Base-by-base conservation (phyloP, 805 yeast genomes). In the Soucietia sequanensis region DNA sequence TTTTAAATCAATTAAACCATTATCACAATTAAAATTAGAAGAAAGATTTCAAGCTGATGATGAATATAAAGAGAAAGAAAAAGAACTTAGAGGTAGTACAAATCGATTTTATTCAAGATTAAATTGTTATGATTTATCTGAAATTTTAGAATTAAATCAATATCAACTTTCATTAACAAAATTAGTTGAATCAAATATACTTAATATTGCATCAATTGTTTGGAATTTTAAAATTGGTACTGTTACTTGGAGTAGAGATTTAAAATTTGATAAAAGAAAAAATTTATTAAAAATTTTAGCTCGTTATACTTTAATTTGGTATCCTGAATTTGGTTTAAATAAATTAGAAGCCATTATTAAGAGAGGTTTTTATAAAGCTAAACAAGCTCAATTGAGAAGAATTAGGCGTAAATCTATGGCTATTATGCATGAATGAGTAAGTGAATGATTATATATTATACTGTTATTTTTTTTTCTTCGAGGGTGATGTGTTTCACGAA, bases 161-260 rank as follows among this genome's bases (percentile, higher is more conserved):
- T 63, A 48, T 31, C 62, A 75, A 14, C 54, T 66, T n/a, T 65
- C 70, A 22, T 79, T 81, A 46, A 80, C 87, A 0, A 68, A 73
- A 17, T 66, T 64, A 31, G 56, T 83, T 13, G 88, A 81, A 47
- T 59, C 66, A 23, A 67, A 67, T 29, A 68, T 82, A 12, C 48
- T 82, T 22, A 62, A 68, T 29, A 68, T 80, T 25, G 72, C 11
- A 9, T 81, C 41, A 72, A 69, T 27, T 65, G 71, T 27, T 78
- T 74, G 13, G 34, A 80, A 83, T 4, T 87, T 85, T 58, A 79
- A 81, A 19, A 56, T 88, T 19, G 95, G 95, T 4, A 74, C 78
- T 42, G 76, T 77, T 49, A 84, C 95, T 0, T 88, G 96, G 95
- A 80, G 85, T 27, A 70, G 95, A 43, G 95, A 84, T 50, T 84